Evolutionary conservation across 2,329 filamentous ascomycete genomes (phyloP), one percentile per base, ranked within the genome.

Genomic region (Talaromyces piceae): DNA sequence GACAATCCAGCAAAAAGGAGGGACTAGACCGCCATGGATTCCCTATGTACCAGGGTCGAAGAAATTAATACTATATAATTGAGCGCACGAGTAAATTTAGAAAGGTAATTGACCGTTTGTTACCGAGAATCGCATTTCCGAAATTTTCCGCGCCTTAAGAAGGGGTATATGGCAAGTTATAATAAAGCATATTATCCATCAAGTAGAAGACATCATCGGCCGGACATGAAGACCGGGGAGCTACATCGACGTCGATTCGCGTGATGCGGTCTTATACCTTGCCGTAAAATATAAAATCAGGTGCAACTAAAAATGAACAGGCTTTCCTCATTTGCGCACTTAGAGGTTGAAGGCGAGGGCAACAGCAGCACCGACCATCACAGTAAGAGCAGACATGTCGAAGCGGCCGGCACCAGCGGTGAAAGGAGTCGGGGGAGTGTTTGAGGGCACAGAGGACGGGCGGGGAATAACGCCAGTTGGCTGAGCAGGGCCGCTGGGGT

Each of bases 391-490:
- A 44, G 61, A 62, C 22, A 62, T 41, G 30, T 53, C 46, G 33
- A 59, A 56, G 33, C 56, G 51, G 26, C 60, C 58, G 28, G 59
- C 60, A 22, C 61, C 61, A 9, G 58, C 61, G 53, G 60, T 62
- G 57, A 56, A 63, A 2, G 56, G 43, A 27, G 46, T 31, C 12
- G 43, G 45, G 12, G 45, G 31, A 4, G 20, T 43, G 25, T 37
- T 45, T 2, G 50, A 31, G 22, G 56, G 28, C 8, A 52, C 48
- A 22, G 26, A 52, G 28, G 58, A 41, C 30, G 46, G 18, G 23
- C 20, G 45, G 23, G 37, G 56, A 26, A 46, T 26, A 16, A 43
- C 47, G 13, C 41, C 54, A 26, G 31, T 54, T 25, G 43, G 56
- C 41, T 41, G 45, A 20, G 43, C 23, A 43, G 39, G n/a, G 20